Evolutionary conservation across 2,329 filamentous ascomycete species (phyloP).

Genomic region (Akanthomyces muscarius): DNA sequence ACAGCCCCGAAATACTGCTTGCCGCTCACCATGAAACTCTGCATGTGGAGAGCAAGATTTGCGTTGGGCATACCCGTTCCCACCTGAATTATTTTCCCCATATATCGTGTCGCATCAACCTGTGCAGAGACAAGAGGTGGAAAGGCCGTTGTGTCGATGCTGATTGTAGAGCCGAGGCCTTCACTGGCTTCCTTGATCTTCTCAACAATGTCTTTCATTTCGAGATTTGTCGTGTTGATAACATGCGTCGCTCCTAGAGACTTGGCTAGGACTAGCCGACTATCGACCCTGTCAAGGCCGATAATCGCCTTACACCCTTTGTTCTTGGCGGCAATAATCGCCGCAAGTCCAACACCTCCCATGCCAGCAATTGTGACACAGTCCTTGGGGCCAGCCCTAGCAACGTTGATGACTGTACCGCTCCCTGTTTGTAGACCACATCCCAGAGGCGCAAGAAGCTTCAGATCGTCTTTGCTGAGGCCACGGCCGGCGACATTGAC

Average conservation of each 20-base stretch:
- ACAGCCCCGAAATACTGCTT: constrained; percentile 45
- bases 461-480: constrained; percentile 25
- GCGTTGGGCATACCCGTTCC: constrained; percentile 43
- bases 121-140: constrained; percentile 38
- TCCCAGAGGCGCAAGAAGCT: constrained; percentile 32
- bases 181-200: constrained; percentile 37
- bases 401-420: constrained; percentile 33
- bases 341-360: constrained; percentile 33
- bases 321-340: constrained; percentile 31
- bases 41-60: constrained; percentile 39
- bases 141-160: constrained; percentile 47
- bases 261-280: constrained; percentile 28
- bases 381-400: constrained; percentile 23
- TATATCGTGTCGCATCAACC: constrained; percentile 38
- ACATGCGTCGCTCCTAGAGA: constrained; percentile 32
- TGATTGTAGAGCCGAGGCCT: constrained; percentile 41
- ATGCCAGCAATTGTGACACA: constrained; percentile 32
- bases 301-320: constrained; percentile 27
- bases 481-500: constrained; percentile 27
- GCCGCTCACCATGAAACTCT: constrained; percentile 42
- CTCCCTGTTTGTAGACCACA: constrained; percentile 37
- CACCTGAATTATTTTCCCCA: constrained; percentile 47
- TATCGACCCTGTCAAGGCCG: constrained; percentile 27
- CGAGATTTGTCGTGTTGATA: constrained; percentile 24
- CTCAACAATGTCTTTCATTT: constrained; percentile 24